Base-by-base conservation (phyloP, 2,329 filamentous ascomycete genomes). In the Aspergillus hortae region DNA sequence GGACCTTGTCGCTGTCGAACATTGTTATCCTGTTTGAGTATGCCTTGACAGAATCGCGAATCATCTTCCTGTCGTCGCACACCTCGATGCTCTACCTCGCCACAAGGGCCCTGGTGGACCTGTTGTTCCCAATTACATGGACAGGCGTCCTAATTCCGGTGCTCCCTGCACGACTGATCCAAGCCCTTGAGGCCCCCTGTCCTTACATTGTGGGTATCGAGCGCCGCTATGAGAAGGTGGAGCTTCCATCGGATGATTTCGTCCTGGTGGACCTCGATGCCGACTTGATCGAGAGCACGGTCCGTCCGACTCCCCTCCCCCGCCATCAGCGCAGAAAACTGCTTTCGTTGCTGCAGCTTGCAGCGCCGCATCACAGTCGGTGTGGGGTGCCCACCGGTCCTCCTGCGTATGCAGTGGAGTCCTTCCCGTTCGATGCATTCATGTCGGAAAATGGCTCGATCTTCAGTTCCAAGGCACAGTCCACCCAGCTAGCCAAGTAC, bases 201-300 rank as follows among this genome's bases (percentile, higher is more conserved):
- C 94, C 94, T 0, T 99, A 97, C 64, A 96, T 99, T 59, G 90
- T 97, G 41, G 94, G 94, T 45, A 90, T 99, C 52, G 94, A 99
- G 74, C 84, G 92, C 59, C 85, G 92, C 52, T 97, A 97, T 67
- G 71, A 74, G 49, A 74, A 74, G 51, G 64, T 74, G 25, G 72
- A 74, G 49, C 81, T 97, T 40, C 94, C 94, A 0, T 90, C 96
- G 6, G 94, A 97, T 63, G 94, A 97, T 66, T 97, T 92, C 68
- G 92, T 97, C 15, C 78, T 97, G 14, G 91, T 97, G 33, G 94
- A 99, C 70, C 78, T 99, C 47, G 94, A 99, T 70, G 85, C 88
- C 68, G 89, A 99, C 70, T 86, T 86, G 14, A 92, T 99, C 55
- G 90, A 96, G 66, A 88, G 90, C 45, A 94, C 90, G 1, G 79